A percentile compares a stretch with the other conserved stretches of the same genome.
phyloP scores from a whole-genome alignment of 1,139 yeast genomes.

The Insectozyma bohioensis region DNA sequence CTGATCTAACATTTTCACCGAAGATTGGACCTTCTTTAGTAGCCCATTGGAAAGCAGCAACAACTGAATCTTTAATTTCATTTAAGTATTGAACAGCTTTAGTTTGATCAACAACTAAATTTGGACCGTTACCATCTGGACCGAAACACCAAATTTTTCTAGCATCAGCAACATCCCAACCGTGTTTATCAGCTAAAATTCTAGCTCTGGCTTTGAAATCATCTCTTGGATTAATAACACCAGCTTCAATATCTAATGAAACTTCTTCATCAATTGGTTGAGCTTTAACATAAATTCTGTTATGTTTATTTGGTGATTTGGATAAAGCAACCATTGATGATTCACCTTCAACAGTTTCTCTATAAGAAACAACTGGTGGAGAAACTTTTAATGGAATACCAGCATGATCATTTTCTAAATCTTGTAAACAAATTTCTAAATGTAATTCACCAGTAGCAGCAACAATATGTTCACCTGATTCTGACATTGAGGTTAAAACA shows the following conservation, averaged over 20 bases:
- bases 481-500: conserved; percentile 83
- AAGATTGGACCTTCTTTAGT: conserved; percentile 99
- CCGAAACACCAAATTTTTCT: conserved; percentile 99
- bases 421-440: conserved; percentile 95
- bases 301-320: conserved; percentile 99
- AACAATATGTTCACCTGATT: conserved; percentile 99
- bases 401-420: conserved; percentile 98
- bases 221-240: conserved; percentile 92
- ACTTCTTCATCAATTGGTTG: conserved; percentile 95
- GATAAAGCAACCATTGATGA: conserved; percentile 96
- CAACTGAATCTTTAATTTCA: conserved; percentile 99
- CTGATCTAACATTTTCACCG: conserved; percentile 95
- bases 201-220: conserved; percentile 99
- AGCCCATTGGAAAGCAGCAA: conserved; percentile 99
- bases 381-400: conserved; percentile 98
- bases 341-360: conserved; percentile 95
- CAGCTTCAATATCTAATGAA: conserved; percentile 86
- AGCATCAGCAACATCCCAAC: conserved; percentile 99
- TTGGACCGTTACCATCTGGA: conserved; percentile 99
- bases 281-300: conserved; percentile 99
- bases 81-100: conserved; percentile 99
- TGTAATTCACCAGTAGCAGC: conserved; percentile 99
- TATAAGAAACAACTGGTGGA: conserved; percentile 97
- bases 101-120: conserved; percentile 98
- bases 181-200: conserved; percentile 97